Evolutionary conservation across 2,329 filamentous ascomycete species (phyloP).

Genomic region (Onygena corvina): DNA sequence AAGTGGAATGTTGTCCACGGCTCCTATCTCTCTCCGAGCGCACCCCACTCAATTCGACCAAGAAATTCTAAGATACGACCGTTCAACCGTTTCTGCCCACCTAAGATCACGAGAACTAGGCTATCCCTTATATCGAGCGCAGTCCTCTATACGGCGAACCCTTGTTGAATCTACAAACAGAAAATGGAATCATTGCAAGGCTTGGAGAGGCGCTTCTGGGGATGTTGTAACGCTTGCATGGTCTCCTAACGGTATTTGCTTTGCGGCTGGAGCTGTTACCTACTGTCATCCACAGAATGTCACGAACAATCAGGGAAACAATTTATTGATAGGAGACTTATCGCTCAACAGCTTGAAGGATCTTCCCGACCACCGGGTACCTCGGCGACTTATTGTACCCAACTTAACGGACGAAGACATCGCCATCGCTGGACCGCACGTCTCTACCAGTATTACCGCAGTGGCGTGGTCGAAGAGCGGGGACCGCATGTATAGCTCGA

Average conservation of each 20-base stretch:
- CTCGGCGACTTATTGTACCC: slow-evolving; percentile 28
- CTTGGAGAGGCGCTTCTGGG: slow-evolving; percentile 47
- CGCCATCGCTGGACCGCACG: slow-evolving; percentile 38
- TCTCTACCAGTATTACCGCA: slow-evolving; percentile 47
- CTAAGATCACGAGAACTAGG: slow-evolving; percentile 26
- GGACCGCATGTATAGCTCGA: slow-evolving; percentile 40
- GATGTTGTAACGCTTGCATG: slow-evolving; percentile 47
- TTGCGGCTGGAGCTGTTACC: slow-evolving; percentile 47
- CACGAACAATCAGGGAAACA: slow-evolving; percentile 49
- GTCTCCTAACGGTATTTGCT: slow-evolving; percentile 42
- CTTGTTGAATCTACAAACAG: slow-evolving; percentile 19
- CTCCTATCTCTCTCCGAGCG: slow-evolving; percentile 12
- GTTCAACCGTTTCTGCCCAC: slow-evolving; percentile 13
- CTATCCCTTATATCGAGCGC: slow-evolving; percentile 11
- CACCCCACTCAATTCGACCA: slow-evolving; percentile 2
- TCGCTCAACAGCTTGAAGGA: slow-evolving; percentile 36
- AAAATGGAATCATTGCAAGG: slow-evolving; percentile 32
- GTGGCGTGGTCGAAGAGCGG: slow-evolving; percentile 41
- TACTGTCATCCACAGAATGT: slow-evolving; percentile 43
- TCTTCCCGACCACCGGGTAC: slow-evolving; percentile 42
- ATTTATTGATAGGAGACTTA: slow-evolving; percentile 43
- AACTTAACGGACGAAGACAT: slow-evolving; percentile 40
- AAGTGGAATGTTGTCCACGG: slow-evolving; percentile 15
- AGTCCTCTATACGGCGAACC: slow-evolving; percentile 17
- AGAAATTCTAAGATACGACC: slow-evolving; percentile 5